Percentiles rank a stretch among this genome's conserved stretches.
Evolutionary conservation across 345 rosid genomes (phyloP).

Genomic region (Eucalyptus polybractea): DNA sequence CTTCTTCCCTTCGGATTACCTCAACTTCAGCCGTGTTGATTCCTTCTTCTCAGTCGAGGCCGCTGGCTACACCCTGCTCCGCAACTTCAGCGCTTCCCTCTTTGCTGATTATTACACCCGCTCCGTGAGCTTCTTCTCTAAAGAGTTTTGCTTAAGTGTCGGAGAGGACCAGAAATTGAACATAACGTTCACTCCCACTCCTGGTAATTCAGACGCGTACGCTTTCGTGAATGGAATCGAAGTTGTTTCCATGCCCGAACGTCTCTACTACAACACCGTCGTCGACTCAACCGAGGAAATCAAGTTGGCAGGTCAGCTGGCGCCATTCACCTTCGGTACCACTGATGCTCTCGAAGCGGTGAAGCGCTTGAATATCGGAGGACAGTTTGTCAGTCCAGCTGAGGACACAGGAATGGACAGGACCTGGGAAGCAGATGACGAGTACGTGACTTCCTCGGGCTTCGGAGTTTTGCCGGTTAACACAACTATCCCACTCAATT

Average conservation of each 20-base stretch:
- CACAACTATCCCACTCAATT: neutral
- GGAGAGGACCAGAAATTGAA: neutral
- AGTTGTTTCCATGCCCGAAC: conserved; percentile 13
- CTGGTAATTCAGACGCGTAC: neutral
- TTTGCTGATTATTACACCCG: rapidly evolving
- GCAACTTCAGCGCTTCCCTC: conserved; percentile 4
- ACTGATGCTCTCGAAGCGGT: neutral
- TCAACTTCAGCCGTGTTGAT: neutral
- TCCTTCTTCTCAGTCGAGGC: conserved; percentile 10
- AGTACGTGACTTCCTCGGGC: neutral
- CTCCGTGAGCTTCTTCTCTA: neutral
- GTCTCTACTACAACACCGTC: neutral
- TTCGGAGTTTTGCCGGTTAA: neutral
- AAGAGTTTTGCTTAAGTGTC: conserved; percentile 7
- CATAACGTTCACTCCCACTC: conserved; percentile 3
- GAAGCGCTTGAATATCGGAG: conserved; percentile 24
- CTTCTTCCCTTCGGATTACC: conserved; percentile 1
- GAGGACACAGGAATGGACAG: conserved; percentile 11
- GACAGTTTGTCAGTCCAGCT: neutral
- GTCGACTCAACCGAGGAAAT: neutral
- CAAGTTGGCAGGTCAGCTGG: neutral
- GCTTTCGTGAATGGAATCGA: conserved; percentile 34
- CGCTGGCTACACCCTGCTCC: conserved; percentile 1
- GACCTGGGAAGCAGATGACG: conserved; percentile 1
- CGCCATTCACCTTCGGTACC: no score